Evolutionary conservation across 345 rosid genomes (phyloP), one percentile per base, ranked within the genome.

Genomic region (Firmiana major): DNA sequence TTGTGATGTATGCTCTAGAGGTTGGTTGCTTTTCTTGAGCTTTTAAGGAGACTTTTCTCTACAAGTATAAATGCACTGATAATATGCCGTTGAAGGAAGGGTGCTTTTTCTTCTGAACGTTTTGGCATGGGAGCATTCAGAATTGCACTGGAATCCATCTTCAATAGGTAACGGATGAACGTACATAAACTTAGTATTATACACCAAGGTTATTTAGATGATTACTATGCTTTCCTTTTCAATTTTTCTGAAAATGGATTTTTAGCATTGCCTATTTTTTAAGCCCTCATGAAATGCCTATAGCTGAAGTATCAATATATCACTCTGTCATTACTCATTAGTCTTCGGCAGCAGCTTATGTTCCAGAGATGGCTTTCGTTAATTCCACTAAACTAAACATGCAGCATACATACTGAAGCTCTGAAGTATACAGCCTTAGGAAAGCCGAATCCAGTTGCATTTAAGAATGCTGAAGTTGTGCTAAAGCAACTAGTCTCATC

Each of bases 121-220:
- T 91, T 94, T 43, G 98, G 97, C 71, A 86, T 92, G 93, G 97
- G 94, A 78, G 94, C 94, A 83, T 94, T 91, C 89, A 88, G 97
- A 86, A 90, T 92, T 12, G 98, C 97, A 0, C 63, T 92, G 9
- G 97, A 94, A 87, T 87, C 94, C 46, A 78, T 94, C 85, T 94
- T 85, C 85, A 94, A 91, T 81, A 89, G 90, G 94, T 91, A 74
- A 88, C 79, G 53, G 54, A n/a, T 1, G 59, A 49, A 54, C 17
- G 59, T 48, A 69, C 26, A 69, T 28, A 49, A 17, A 28, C 22
- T 16, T 31, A 58, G 16, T 6, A 58, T 58, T 58, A 3, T 10
- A 22, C 31, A 0, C 26, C 7, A 11, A 22, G 63, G 16, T 58
- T 28, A 70, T 17, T 49, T 70, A 46, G 74, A 70, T 49, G 63